Conservation (phyloP, 176 grass and related monocot genomes). For the Oryza rufipogon region DNA sequence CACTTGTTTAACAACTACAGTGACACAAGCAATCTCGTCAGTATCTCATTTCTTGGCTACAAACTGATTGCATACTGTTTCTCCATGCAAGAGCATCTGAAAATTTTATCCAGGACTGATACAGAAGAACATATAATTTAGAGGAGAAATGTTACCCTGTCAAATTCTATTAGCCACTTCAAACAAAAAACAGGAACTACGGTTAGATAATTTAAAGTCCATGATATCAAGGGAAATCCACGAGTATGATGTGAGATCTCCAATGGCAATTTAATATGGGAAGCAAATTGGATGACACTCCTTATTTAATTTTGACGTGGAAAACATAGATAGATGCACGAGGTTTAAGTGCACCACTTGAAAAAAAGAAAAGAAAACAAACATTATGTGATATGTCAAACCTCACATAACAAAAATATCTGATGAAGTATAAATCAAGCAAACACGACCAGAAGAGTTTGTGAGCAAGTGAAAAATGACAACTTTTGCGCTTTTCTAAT, state of each 20-base stretch:
- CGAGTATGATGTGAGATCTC: slow-evolving; percentile 18
- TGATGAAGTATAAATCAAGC: slow-evolving; percentile 19
- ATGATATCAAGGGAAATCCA: slow-evolving; percentile 15
- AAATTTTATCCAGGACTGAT: slow-evolving; percentile 23
- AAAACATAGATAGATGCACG: slow-evolving; percentile 39
- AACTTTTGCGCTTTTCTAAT: neutral
- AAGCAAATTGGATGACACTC: neutral
- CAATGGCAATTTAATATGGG: slow-evolving; percentile 30
- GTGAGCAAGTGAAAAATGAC: slow-evolving; percentile 23
- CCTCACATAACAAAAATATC: slow-evolving; percentile 26
- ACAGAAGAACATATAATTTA: slow-evolving; percentile 10
- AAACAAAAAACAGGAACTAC: slow-evolving; percentile 10
- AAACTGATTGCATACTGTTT: slow-evolving; percentile 18
- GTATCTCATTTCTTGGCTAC: slow-evolving; percentile 34
- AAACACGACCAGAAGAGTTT: neutral
- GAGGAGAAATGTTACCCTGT: slow-evolving; percentile 15
- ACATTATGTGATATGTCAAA: slow-evolving; percentile 35
- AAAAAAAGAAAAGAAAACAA: neutral
- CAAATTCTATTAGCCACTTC: neutral
- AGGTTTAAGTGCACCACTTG: slow-evolving; percentile 32
- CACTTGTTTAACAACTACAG: slow-evolving; percentile 23
- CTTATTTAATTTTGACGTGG: slow-evolving; percentile 27
- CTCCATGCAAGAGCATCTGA: slow-evolving; percentile 22
- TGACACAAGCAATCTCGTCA: slow-evolving; percentile 36
- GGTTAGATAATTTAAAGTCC: slow-evolving; percentile 13